A percentile compares a stretch with the other conserved stretches of the same genome.
These are phyloP conservation scores for Kluyveromyces dobzhanskii DNA, from an alignment of 805 yeast genomes.

Conservation along the genomic window DNA sequence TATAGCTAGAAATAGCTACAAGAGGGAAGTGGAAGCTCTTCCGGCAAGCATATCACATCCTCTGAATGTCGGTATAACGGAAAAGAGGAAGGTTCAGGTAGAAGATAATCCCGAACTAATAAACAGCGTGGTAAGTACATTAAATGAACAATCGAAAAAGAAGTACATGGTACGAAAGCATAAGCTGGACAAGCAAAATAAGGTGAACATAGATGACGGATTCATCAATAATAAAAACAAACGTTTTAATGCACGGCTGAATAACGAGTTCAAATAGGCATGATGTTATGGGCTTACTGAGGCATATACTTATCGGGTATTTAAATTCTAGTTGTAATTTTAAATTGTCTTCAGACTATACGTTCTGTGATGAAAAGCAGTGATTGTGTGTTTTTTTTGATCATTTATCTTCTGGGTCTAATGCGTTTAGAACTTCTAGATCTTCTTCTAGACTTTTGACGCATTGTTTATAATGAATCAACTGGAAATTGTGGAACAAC, in stretches of 20 bases:
- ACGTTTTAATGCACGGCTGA: constrained; percentile 24
- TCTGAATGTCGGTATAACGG: constrained; percentile 4
- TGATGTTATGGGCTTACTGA: too few relatives aligned
- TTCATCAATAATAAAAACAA: constrained; percentile 26
- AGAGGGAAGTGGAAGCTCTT: constrained; percentile 19
- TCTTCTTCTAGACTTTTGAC: constrained; percentile 39
- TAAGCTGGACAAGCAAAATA: constrained; percentile 9
- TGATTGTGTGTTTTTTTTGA: too few relatives aligned
- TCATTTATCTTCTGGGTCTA: constrained; percentile 13
- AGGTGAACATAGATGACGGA: constrained; percentile 9
- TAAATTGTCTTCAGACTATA: too few relatives aligned
- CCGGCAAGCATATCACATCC: neutral
- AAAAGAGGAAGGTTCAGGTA: constrained; percentile 10
- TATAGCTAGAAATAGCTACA: constrained; percentile 24
- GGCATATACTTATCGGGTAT: too few relatives aligned
- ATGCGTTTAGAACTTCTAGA: constrained; percentile 33
- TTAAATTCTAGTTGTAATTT: too few relatives aligned
- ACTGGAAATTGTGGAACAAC: constrained; percentile 60
- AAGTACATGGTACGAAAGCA: constrained; percentile 14
- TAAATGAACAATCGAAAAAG: constrained; percentile 16
- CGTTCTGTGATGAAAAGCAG: too few relatives aligned
- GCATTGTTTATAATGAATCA: constrained; percentile 51
- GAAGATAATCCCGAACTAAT: constrained; percentile 16
- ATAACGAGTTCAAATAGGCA: constrained; percentile 12
- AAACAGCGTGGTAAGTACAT: constrained; percentile 13